These are phyloP conservation scores for Populus pruinosa DNA, from an alignment of 345 rosid species.

Conservation along the genomic window DNA sequence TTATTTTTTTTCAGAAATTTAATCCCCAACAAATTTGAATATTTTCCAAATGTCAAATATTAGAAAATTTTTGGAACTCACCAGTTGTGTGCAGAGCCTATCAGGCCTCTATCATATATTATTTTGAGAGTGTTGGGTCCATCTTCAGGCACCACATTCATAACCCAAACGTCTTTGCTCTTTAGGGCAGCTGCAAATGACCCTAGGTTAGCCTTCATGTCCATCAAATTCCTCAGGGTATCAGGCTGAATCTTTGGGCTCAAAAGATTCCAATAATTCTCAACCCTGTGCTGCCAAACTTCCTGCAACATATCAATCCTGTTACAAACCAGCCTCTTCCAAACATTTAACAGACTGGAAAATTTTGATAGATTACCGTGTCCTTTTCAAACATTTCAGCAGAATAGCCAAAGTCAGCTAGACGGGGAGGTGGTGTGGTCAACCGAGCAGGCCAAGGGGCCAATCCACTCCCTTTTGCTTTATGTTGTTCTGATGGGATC, in stretches of 20 bases:
- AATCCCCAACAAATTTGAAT: background rate
- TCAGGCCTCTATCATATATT: constrained; percentile 87
- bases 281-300: constrained; percentile 66
- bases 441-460: constrained; percentile 98
- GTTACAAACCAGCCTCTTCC: constrained; percentile 12
- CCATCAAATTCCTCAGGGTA: constrained; percentile 86
- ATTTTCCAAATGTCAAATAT: background rate
- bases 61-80: constrained; percentile 19
- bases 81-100: constrained; percentile 88
- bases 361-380: constrained; percentile 43
- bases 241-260: constrained; percentile 65
- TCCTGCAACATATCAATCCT: constrained; percentile 42
- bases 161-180: constrained; percentile 86
- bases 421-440: constrained; percentile 80
- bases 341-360: background rate
- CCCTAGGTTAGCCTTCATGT: constrained; percentile 93
- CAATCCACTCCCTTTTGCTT: constrained; percentile 78
- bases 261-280: constrained; percentile 76
- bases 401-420: constrained; percentile 87
- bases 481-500: constrained; percentile 60
- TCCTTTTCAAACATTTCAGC: constrained; percentile 78
- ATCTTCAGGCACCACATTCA: constrained; percentile 81
- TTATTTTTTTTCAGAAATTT: background rate
- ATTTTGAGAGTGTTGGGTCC: constrained; percentile 84
- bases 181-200: constrained; percentile 93